Base-by-base conservation (phyloP, 1,284 basidiomycete genomes). In the Irpex sp. region DNA sequence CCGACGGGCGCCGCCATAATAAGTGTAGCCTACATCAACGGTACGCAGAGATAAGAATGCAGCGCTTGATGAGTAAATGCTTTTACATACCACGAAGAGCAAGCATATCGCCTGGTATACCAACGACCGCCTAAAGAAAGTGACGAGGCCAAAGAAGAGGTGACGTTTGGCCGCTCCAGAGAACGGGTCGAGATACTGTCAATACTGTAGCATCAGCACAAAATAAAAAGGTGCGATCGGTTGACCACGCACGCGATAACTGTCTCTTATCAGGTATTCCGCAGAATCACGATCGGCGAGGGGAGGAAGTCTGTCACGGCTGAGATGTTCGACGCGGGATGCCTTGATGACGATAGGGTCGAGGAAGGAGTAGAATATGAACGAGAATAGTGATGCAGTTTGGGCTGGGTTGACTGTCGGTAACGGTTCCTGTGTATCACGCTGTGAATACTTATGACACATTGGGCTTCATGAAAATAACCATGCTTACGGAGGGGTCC, bases 351-450 rank as follows among this genome's bases (percentile, higher is more conserved):
- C 68, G 37, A 71, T 62, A 8, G 67, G 65, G 55, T 75, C 72
- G 14, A 90, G 73, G 75, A 84, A 90, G 33, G 78, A 75, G 71
- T 81, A 91, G 48, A 82, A 77, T 12, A 80, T 51, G 64, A 85
- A 74, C 2, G 82, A 86, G 16, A 86, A 66, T 55, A 82, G 73
- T 0, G 86, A 83, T 0, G 86, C 82, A 0, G 84, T 87, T 69
- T 90, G 88, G 67, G 90, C 87, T 2, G 85, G 84, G 71, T 84
- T 86, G 7, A 80, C 78, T 28, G 75, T 68, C 1, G 74, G 67
- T 63, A 73, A 69, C 2, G 79, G 79, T 54, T 80, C 71, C 80
- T 82, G 58, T 57, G 45, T 10, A 56, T n/a, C 28, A 54, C 28
- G 18, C 8, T 10, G 35, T 16, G 16, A 62, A 59, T 58, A 48